Evolutionary conservation across 2,329 filamentous ascomycete species (phyloP).

Genomic region (Aureobasidium sp.): DNA sequence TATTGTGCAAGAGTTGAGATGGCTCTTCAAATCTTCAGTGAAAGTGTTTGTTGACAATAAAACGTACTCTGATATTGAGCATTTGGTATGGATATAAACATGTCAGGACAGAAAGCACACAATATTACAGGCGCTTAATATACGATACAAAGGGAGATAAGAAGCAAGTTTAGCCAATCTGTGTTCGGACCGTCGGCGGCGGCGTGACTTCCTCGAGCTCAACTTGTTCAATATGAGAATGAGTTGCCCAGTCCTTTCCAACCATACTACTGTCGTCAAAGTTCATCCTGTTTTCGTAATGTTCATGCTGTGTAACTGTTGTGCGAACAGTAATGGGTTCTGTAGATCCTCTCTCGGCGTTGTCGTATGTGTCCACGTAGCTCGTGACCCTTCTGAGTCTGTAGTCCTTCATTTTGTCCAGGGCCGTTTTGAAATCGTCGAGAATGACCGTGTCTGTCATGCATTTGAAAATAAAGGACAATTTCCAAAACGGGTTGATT

Average conservation of each 20-base stretch:
- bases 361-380: not conserved
- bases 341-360: not conserved
- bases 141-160: not conserved
- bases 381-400: slow-evolving; percentile 31
- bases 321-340: slow-evolving; percentile 8
- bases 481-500: slow-evolving; percentile 62
- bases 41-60: not conserved
- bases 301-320: slow-evolving; percentile 8
- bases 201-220: slow-evolving; percentile 9
- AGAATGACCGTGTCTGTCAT: slow-evolving; percentile 59
- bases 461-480: slow-evolving; percentile 53
- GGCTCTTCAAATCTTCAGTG: not conserved
- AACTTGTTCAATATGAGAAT: not conserved
- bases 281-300: not conserved
- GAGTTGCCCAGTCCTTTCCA: slow-evolving; percentile 7
- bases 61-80: not conserved
- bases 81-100: not conserved
- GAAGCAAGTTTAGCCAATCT: not conserved
- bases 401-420: slow-evolving; percentile 41
- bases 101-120: not conserved
- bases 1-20: not conserved
- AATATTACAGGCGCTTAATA: not conserved
- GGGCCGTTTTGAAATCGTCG: slow-evolving; percentile 60
- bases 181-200: not conserved
- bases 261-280: not conserved